These are phyloP conservation scores for cucumber (Cucumis sativus) DNA, from an alignment of 306 rosid species.

Conservation along the genomic window Cucumber_9930_V3 NC_026657.2:5309501-5310000, in stretches of 20 bases:
- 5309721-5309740: slow-evolving; percentile 59
- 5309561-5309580: slow-evolving; percentile 50
- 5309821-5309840: slow-evolving; percentile 77
- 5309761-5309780: slow-evolving; percentile 69
- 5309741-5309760: slow-evolving; percentile 81
- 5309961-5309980: slow-evolving; percentile 57
- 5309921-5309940: slow-evolving; percentile 23
- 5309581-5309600: slow-evolving; percentile 60
- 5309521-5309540: slow-evolving; percentile 61
- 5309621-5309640: slow-evolving; percentile 60
- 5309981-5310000: slow-evolving; percentile 51
- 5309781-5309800: slow-evolving; percentile 55
- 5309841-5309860: slow-evolving; percentile 28
- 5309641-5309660: slow-evolving; percentile 58
- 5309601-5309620: slow-evolving; percentile 44
- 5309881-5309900: slow-evolving; percentile 42
- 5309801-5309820: slow-evolving; percentile 83
- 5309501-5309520: slow-evolving; percentile 76
- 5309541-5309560: slow-evolving; percentile 35
- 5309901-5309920: slow-evolving; percentile 32
- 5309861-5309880: slow-evolving; percentile 52
- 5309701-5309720: slow-evolving; percentile 49
- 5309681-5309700: slow-evolving; percentile 41
- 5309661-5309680: slow-evolving; percentile 78
- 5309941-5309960: slow-evolving; percentile 40